phyloP scores from a whole-genome alignment of 352 stramenopile species.

The Globisporangium radiosum region DNA sequence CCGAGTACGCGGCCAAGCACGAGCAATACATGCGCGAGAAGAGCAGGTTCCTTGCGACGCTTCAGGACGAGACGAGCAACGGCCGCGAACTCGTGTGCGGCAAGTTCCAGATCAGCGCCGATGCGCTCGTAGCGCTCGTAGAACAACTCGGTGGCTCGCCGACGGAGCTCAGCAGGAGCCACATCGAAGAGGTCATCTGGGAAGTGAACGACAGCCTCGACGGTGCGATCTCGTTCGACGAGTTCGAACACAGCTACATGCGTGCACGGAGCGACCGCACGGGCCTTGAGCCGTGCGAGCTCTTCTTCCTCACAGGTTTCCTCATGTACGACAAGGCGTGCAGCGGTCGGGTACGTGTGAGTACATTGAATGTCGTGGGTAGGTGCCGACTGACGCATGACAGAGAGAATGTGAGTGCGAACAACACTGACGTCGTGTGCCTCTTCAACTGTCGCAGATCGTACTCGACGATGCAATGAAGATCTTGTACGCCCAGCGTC shows the following conservation, averaged over 20 bases:
- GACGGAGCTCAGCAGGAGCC: slow-evolving; percentile 27
- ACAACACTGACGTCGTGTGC: too few species aligned
- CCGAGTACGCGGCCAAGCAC: slow-evolving; percentile 32
- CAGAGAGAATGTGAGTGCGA: too few species aligned
- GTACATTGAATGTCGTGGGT: not conserved
- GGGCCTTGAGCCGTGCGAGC: slow-evolving; percentile 58
- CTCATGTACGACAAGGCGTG: slow-evolving; percentile 80
- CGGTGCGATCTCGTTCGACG: slow-evolving; percentile 60
- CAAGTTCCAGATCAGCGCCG: slow-evolving; percentile 45
- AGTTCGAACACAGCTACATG: slow-evolving; percentile 73
- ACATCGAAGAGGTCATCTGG: slow-evolving; percentile 69
- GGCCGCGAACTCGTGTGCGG: slow-evolving; percentile 45
- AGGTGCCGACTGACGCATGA: too few species aligned
- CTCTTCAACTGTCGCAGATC: slow-evolving; percentile 26
- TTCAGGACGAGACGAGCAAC: slow-evolving; percentile 54
- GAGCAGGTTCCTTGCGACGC: slow-evolving; percentile 32
- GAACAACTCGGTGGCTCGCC: slow-evolving; percentile 50
- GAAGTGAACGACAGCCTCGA: slow-evolving; percentile 78
- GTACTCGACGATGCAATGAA: slow-evolving; percentile 71
- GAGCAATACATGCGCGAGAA: slow-evolving; percentile 33
- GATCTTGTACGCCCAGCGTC: slow-evolving; percentile 37
- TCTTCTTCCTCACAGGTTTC: slow-evolving; percentile 82
- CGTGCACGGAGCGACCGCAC: slow-evolving; percentile 53
- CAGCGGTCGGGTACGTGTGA: slow-evolving; percentile 20
- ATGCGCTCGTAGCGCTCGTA: slow-evolving; percentile 42